A percentile compares a stretch with the other conserved stretches of the same genome.
phyloP scores from a whole-genome alignment of 108 stramenopile genomes.

The Epithemia pelagica region DNA sequence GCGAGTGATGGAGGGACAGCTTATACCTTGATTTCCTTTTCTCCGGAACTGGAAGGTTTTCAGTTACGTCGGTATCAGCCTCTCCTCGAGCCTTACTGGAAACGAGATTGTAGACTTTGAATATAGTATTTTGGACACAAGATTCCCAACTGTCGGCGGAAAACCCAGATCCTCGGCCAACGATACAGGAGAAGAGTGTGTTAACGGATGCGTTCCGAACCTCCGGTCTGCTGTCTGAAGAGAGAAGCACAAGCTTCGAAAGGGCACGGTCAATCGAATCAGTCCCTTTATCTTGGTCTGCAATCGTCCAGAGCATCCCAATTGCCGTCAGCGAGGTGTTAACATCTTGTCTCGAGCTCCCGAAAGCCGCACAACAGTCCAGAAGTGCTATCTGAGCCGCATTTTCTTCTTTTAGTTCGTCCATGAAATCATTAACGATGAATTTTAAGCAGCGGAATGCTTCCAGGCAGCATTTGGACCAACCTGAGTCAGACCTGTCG shows the following conservation, averaged over 20 bases:
- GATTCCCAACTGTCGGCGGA: constrained; percentile 68
- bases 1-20: constrained; percentile 75
- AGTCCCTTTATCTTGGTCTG: constrained; percentile 65
- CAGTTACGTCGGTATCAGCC: constrained; percentile 1
- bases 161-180: constrained; percentile 72
- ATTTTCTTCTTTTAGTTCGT: constrained; percentile 26
- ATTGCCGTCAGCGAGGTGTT: constrained; percentile 90
- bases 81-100: neutral
- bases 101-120: constrained; percentile 46
- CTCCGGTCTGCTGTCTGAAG: constrained; percentile 60
- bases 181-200: constrained; percentile 87
- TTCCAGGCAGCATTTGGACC: constrained; percentile 59
- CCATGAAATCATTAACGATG: constrained; percentile 87
- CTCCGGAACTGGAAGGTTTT: neutral
- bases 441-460: constrained; percentile 84
- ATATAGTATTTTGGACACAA: constrained; percentile 65
- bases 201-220: constrained; percentile 89
- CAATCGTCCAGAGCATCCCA: constrained; percentile 81
- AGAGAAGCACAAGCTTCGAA: constrained; percentile 59
- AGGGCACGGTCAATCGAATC: constrained; percentile 62
- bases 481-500: constrained; percentile 43
- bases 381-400: constrained; percentile 37
- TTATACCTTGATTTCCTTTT: constrained; percentile 43
- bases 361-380: constrained; percentile 84
- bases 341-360: constrained; percentile 76